phyloP scores from a whole-genome alignment of 805 yeast genomes.

The Yarrowia osloensis region DNA sequence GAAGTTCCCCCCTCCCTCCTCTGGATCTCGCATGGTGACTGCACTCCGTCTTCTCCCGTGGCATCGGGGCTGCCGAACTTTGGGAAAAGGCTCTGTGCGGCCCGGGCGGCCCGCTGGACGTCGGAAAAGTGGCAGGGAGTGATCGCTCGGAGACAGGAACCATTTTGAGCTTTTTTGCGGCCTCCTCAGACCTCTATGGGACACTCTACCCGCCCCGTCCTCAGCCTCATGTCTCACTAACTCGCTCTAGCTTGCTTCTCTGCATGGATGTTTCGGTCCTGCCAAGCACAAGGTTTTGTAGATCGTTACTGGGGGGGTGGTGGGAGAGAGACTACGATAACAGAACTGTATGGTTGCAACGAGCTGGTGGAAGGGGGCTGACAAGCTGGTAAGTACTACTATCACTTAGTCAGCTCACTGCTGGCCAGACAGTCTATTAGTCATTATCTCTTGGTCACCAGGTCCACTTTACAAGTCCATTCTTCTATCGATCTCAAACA shows the following conservation, averaged over 20 bases:
- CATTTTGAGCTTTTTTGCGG: background rate
- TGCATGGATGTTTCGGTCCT: constrained; percentile 22
- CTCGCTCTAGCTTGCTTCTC: constrained; percentile 25
- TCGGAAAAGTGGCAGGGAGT: background rate
- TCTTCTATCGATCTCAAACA: too few species aligned
- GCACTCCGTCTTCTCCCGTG: constrained; percentile 6
- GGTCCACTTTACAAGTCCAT: too few species aligned
- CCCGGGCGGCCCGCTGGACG: background rate
- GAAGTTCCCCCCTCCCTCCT: background rate
- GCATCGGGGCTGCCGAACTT: constrained; percentile 2
- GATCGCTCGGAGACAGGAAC: background rate
- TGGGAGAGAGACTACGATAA: too few species aligned
- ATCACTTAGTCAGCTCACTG: too few species aligned
- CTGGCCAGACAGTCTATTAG: too few species aligned
- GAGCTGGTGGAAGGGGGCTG: too few species aligned
- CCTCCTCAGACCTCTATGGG: background rate
- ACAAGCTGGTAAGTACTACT: too few species aligned
- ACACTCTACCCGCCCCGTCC: background rate
- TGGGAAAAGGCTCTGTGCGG: background rate
- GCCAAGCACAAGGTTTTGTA: constrained; percentile 5
- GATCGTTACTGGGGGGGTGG: background rate
- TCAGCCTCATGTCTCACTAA: background rate
- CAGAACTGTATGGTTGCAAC: too few species aligned
- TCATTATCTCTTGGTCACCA: too few species aligned
- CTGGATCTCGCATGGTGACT: constrained; percentile 14